Base-by-base conservation (phyloP, 2,329 filamentous ascomycete species). In the Trichoderma guizhouense region DNA sequence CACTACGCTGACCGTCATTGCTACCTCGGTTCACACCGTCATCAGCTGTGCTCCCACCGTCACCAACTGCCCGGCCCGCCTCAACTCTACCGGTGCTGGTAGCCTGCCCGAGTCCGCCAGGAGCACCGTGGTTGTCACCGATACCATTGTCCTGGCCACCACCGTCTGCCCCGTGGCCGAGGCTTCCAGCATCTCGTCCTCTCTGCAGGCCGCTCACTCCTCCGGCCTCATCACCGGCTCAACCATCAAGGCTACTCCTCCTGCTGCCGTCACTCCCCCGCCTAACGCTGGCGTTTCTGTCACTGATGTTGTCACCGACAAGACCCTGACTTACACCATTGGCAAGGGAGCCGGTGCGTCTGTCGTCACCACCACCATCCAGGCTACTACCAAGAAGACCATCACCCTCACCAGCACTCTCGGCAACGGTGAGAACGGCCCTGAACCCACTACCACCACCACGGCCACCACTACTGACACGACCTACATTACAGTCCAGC, bases 1-100 rank as follows among this genome's bases (percentile, higher is more conserved):
- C 75, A 84, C 83, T 68, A 84, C 84, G 47, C 74, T 84, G 72
- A 84, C 86, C 75, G 83, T 89, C 81, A 84, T 85, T 82, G 81
- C 84, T 78, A 89, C 87, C 72, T 81, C 87, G 78, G 81, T 88
- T 74, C 82, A 86, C 73, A 90, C 88, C 79, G 83, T 89, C 81
- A 89, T 84, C 76, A 88, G 86, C 72, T 90, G 88, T 79, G 86
- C 83, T 74, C 82, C 88, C 71, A 86, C 85, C 71, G 84, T 88
- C 78, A 88, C 87, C 80, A 82, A 89, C 87, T 90, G 88, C 81
- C 83, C 83, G 70, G 79, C 79, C 73, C 73, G 73, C 30, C 64
- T 71, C 68, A 77, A 78, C 72, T 61, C 78, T 73, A 77, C 79
- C 26, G 80, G 75, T 66, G 76, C 81, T 66, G 79, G 79, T 66